Percentiles rank a stretch among this genome's conserved stretches.
Evolutionary conservation across 2,329 filamentous ascomycete genomes (phyloP).

Genomic region (Penicillium fuscoglaucum): DNA sequence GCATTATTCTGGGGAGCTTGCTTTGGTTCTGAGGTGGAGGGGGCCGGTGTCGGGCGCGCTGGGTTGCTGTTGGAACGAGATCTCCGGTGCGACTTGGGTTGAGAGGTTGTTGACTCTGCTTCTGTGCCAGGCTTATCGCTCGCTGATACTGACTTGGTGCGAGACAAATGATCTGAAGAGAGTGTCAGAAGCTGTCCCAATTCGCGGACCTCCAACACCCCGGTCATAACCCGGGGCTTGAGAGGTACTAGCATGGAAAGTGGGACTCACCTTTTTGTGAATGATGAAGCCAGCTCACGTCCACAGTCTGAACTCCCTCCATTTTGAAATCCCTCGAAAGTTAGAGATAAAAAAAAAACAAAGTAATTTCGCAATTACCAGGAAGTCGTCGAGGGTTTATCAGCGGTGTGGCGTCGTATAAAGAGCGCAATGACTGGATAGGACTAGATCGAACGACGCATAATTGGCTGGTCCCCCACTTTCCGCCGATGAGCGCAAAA

Average conservation of each 20-base stretch:
- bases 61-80: conserved; percentile 26
- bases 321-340: conserved; percentile 51
- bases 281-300: conserved; percentile 90
- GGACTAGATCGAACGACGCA: conserved; percentile 26
- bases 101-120: conserved; percentile 20
- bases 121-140: conserved; percentile 32
- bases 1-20: conserved; percentile 18
- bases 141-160: conserved; percentile 40
- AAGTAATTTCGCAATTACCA: neutral
- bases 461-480: conserved; percentile 28
- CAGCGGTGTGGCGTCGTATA: conserved; percentile 23
- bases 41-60: conserved; percentile 17
- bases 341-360: neutral
- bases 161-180: conserved; percentile 35
- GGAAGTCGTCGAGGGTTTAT: conserved; percentile 7
- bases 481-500: conserved; percentile 10
- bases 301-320: conserved; percentile 79
- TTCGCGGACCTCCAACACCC: neutral
- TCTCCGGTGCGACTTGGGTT: conserved; percentile 25
- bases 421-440: conserved; percentile 22
- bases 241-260: conserved; percentile 3
- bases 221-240: neutral
- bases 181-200: conserved; percentile 10
- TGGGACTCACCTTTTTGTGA: conserved; percentile 70
- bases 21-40: conserved; percentile 15